Evolutionary conservation across 768 basidiomycete genomes (phyloP), one percentile per base, ranked within the genome.

Genomic region (Cubamyces sp.): DNA sequence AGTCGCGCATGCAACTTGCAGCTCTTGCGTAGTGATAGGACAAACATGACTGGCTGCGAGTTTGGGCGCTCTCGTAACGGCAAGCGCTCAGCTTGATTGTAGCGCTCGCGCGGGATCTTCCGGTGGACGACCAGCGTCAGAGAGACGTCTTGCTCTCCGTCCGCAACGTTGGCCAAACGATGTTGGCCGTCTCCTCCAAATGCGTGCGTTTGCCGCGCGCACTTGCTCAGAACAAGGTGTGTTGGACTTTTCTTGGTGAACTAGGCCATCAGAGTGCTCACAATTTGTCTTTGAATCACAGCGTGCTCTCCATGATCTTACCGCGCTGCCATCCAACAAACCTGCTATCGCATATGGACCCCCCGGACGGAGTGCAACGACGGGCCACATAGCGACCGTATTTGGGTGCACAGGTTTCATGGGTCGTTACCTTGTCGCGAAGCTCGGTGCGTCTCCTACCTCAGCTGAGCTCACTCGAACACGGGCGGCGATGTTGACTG

Each of bases 331-430:
- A 49, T 73, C 71, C 39, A 72, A 73, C 60, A 87, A 87, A 68
- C 87, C 92, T 41, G 78, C 92, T 66, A 80, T 96, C 69, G 83
- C 87, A 5, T 79, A 85, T 66, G 96, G 95, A 19, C 83, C 87
- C 54, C 87, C 88, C 54, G 95, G 90, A 64, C 92, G 94, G 71
- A 92, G 91, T 70, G 89, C 93, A 3, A 88, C 90, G 61, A 88
- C 90, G 43, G 97, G 96, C 3, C 95, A 96, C 76, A 85, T 89
- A 40, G 96, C 90, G 43, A 99, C 97, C 16, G 96, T 98, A 52
- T 98, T 99, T 81, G 97, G 97, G 23, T 91, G 89, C 73, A 97
- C 96, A 3, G 93, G 96, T 5, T 98, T 98, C 75, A 79, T 99
- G 61, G 97, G 96, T 47, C 81, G 95, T 72, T 98, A 98, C 76